A percentile compares a stretch with the other conserved stretches of the same genome.
Evolutionary conservation across 768 basidiomycete species (phyloP).

Genomic region (Cystobasidium ongulense): DNA sequence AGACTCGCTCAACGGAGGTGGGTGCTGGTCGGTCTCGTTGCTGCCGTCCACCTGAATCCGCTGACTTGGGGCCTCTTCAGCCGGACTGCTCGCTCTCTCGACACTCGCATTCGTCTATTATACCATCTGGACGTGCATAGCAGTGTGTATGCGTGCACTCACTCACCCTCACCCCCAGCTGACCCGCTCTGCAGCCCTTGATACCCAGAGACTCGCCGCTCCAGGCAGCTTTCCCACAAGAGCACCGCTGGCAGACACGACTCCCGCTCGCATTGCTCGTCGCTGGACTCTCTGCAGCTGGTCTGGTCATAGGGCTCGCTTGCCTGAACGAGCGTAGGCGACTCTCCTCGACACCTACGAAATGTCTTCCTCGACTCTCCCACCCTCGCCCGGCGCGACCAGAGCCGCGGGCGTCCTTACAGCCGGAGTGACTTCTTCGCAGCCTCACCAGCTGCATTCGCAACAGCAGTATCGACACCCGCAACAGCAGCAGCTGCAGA

Average conservation of each 20-base stretch:
- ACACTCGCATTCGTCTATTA: neutral
- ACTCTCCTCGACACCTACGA: no score
- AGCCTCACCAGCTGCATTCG: neutral
- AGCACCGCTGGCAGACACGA: neutral
- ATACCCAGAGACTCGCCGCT: neutral
- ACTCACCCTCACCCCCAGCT: neutral
- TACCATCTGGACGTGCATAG: neutral
- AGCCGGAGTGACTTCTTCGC: neutral
- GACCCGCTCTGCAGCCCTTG: neutral
- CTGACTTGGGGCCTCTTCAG: no score
- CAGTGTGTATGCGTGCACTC: neutral
- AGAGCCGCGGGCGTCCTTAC: conserved; percentile 1
- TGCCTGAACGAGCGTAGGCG: neutral
- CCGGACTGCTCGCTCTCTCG: neutral
- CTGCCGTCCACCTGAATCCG: no score
- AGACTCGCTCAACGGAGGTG: neutral
- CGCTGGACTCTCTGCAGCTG: neutral
- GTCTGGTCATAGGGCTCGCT: neutral
- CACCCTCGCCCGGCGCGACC: neutral
- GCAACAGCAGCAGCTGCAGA: neutral
- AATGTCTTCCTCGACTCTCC: neutral
- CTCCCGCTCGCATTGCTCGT: neutral
- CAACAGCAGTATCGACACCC: neutral
- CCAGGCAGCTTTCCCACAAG: neutral
- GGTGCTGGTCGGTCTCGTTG: neutral